phyloP scores from a whole-genome alignment of 768 basidiomycete genomes.

The Clavaria fumosa region DNA sequence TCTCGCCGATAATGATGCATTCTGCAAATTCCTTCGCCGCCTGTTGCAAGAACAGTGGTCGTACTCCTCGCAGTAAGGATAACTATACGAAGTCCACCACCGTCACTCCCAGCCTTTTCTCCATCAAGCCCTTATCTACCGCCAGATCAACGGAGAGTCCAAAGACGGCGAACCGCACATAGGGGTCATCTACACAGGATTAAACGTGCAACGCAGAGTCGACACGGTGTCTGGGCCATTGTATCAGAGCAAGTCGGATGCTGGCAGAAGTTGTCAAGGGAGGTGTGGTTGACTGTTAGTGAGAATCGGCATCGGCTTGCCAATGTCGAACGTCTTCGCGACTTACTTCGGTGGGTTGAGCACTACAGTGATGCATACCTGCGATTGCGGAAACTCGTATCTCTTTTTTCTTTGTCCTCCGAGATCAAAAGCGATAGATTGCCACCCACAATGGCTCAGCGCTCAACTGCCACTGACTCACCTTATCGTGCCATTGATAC shows the following conservation, averaged over 20 bases:
- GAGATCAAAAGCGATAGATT: no score
- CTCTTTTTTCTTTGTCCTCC: constrained; percentile 12
- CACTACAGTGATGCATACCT: constrained; percentile 74
- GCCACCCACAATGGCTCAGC: no score
- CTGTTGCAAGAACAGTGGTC: constrained; percentile 68
- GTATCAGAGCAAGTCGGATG: constrained; percentile 60
- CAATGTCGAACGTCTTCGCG: constrained; percentile 82
- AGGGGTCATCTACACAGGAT: constrained; percentile 69
- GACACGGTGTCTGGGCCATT: constrained; percentile 56
- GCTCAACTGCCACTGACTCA: no score
- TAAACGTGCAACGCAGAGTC: constrained; percentile 55
- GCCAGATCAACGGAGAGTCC: constrained; percentile 37
- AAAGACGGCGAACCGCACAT: constrained; percentile 42
- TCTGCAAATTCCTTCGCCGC: constrained; percentile 53
- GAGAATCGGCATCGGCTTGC: constrained; percentile 67
- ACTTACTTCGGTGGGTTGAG: constrained; percentile 79
- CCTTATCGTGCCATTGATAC: no score
- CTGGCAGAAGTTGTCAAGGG: constrained; percentile 24
- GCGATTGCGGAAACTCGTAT: constrained; percentile 64
- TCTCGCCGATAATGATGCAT: constrained; percentile 58
- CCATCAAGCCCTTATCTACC: constrained; percentile 68
- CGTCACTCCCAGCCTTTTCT: constrained; percentile 74
- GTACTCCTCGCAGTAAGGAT: constrained; percentile 6
- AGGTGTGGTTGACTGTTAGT: constrained; percentile 36
- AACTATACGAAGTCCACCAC: constrained; percentile 23